Percentiles rank a stretch among this genome's conserved stretches.
Evolutionary conservation across 306 rosid species (phyloP).

Genomic region (Purshia tridentata): DNA sequence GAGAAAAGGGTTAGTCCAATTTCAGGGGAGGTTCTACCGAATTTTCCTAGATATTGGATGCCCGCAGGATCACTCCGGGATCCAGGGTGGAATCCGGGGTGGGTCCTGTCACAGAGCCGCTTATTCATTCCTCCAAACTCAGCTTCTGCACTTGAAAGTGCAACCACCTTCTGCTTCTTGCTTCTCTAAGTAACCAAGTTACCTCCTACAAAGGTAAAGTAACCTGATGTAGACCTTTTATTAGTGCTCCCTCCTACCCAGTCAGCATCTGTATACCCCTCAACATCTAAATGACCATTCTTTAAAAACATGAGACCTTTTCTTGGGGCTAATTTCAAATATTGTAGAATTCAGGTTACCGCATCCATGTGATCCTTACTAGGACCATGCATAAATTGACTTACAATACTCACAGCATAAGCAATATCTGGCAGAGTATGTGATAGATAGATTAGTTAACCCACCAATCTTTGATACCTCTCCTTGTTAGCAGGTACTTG

Average conservation of each 20-base stretch:
- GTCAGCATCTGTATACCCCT: not conserved
- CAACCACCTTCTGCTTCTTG: not conserved
- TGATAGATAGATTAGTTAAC: not conserved
- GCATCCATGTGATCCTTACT: not conserved
- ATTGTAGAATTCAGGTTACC: not conserved
- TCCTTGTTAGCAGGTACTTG: not conserved
- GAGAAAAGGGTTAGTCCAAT: no score
- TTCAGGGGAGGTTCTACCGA: no score
- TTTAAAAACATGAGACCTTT: not conserved
- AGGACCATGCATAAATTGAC: not conserved
- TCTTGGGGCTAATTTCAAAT: not conserved
- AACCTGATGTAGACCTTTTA: not conserved
- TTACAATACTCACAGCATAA: not conserved
- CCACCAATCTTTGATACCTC: not conserved
- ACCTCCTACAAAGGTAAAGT: not conserved
- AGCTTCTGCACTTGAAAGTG: not conserved
- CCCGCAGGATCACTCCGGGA: no score
- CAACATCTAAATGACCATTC: not conserved
- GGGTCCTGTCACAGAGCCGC: not conserved
- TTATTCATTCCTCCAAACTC: not conserved
- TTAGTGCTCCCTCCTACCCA: no score
- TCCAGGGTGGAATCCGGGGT: no score
- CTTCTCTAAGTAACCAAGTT: not conserved
- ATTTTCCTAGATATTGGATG: no score
- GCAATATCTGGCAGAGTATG: not conserved